Percentiles rank a stretch among this genome's conserved stretches.
These are phyloP conservation scores for Clarkia xantiana DNA, from an alignment of 345 rosid genomes.

Conservation along the genomic window DNA sequence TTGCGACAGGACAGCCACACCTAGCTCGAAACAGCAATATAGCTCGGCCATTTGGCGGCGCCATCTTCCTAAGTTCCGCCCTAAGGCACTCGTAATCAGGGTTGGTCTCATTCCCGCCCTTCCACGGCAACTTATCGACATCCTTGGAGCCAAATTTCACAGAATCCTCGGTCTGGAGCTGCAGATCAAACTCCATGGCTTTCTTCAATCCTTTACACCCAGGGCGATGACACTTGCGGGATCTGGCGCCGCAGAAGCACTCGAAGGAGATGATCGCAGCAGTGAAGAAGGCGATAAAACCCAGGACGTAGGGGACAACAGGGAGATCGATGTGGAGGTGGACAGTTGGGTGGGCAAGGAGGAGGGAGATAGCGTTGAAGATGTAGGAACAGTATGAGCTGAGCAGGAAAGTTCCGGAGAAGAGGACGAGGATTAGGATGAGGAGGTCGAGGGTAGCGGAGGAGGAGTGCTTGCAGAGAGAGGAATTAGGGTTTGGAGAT, in stretches of 20 bases:
- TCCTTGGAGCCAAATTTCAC: slow-evolving; percentile 39
- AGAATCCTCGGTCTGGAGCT: slow-evolving; percentile 67
- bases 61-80: slow-evolving; percentile 83
- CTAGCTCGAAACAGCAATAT: slow-evolving; percentile 63
- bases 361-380: slow-evolving; percentile 60
- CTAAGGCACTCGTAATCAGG: too few species aligned
- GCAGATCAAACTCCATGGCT: slow-evolving; percentile 91
- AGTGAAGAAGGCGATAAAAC: slow-evolving; percentile 39
- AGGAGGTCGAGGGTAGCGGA: slow-evolving; percentile 79
- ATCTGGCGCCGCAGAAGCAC: slow-evolving; percentile 55
- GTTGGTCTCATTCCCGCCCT: slow-evolving; percentile 87
- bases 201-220: slow-evolving; percentile 77
- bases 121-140: slow-evolving; percentile 73
- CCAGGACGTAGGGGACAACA: slow-evolving; percentile 36
- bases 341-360: slow-evolving; percentile 35
- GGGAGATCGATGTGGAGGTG: slow-evolving; percentile 17
- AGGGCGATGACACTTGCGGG: slow-evolving; percentile 57
- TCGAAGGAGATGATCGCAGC: slow-evolving; percentile 29
- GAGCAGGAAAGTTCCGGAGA: slow-evolving; percentile 64
- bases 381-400: slow-evolving; percentile 74
- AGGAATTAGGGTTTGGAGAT: slow-evolving; percentile 13
- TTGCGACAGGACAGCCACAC: slow-evolving; percentile 88
- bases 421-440: slow-evolving; percentile 57
- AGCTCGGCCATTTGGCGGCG: slow-evolving; percentile 86
- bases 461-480: slow-evolving; percentile 64